Evolutionary conservation across 1,284 basidiomycete genomes (phyloP).

Genomic region (Fomitopsis palustris): DNA sequence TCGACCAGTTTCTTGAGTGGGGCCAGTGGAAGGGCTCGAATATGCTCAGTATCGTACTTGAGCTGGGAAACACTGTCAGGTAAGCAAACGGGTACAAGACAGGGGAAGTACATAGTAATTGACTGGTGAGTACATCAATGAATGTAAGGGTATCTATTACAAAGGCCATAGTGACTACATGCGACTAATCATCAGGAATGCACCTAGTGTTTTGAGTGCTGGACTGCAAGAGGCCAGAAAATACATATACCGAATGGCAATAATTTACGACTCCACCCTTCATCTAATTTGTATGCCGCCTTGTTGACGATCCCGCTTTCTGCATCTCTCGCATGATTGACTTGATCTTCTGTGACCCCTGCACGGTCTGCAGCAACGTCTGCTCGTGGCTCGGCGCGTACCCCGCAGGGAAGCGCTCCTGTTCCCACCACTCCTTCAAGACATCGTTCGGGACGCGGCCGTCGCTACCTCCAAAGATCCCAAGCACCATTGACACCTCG

Average conservation of each 20-base stretch:
- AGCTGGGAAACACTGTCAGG: no score
- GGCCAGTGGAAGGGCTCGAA: no score
- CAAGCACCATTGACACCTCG: constrained; percentile 30
- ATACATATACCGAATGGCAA: background rate
- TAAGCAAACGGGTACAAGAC: no score
- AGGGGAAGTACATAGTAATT: no score
- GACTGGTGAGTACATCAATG: no score
- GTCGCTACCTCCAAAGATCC: constrained; percentile 15
- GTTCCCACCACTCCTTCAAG: constrained; percentile 10
- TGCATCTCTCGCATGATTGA: background rate
- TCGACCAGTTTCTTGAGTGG: no score
- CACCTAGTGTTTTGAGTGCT: no score
- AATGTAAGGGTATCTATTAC: no score
- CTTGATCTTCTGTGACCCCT: constrained; percentile 1
- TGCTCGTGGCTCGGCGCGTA: constrained; percentile 6
- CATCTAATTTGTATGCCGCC: background rate
- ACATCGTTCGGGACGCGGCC: constrained; percentile 4
- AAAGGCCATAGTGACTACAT: no score
- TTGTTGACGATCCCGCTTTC: background rate
- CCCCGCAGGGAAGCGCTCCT: constrained; percentile 7
- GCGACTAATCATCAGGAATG: no score
- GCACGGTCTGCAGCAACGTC: constrained; percentile 7
- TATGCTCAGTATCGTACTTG: no score
- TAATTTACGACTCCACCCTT: background rate
- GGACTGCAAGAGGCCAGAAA: no score